Percentiles rank a stretch among this genome's conserved stretches.
phyloP scores from a whole-genome alignment of 2,329 filamentous ascomycete genomes.

The Chaetomium olivaceum region DNA sequence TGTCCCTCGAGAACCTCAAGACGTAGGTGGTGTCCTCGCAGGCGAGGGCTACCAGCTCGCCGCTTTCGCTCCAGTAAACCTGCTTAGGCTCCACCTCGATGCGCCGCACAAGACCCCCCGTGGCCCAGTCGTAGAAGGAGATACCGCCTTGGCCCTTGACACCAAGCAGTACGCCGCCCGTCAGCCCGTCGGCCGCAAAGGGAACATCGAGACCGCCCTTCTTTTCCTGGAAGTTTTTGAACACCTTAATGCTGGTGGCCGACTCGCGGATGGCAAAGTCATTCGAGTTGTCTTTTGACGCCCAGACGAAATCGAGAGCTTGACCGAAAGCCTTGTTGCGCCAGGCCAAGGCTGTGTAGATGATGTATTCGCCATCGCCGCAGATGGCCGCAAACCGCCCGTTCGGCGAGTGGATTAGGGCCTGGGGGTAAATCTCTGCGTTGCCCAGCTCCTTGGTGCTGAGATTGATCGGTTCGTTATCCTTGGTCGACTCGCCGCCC shows the following conservation, averaged over 20 bases:
- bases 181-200: conserved; percentile 90
- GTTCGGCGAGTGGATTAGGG: conserved; percentile 92
- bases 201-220: conserved; percentile 85
- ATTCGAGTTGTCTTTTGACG: conserved; percentile 94
- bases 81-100: conserved; percentile 78
- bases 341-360: conserved; percentile 95
- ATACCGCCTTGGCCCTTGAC: conserved; percentile 94
- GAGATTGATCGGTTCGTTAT: conserved; percentile 81
- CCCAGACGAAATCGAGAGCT: conserved; percentile 95
- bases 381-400: conserved; percentile 82
- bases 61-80: conserved; percentile 97
- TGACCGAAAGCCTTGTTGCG: conserved; percentile 97
- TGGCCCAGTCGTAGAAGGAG: conserved; percentile 95
- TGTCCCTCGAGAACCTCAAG: conserved; percentile 84
- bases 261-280: conserved; percentile 98
- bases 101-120: conserved; percentile 81
- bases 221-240: conserved; percentile 97
- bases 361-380: conserved; percentile 97
- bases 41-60: conserved; percentile 87
- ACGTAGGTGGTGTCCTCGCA: conserved; percentile 97
- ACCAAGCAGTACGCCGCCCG: conserved; percentile 85
- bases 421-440: conserved; percentile 96
- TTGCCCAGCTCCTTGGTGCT: conserved; percentile 93
- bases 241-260: conserved; percentile 90
- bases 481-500: conserved; percentile 82